Evolutionary conservation across 352 stramenopile species (phyloP), one percentile per base, ranked within the genome.

Genomic region (Phytophthora sansomeana): DNA sequence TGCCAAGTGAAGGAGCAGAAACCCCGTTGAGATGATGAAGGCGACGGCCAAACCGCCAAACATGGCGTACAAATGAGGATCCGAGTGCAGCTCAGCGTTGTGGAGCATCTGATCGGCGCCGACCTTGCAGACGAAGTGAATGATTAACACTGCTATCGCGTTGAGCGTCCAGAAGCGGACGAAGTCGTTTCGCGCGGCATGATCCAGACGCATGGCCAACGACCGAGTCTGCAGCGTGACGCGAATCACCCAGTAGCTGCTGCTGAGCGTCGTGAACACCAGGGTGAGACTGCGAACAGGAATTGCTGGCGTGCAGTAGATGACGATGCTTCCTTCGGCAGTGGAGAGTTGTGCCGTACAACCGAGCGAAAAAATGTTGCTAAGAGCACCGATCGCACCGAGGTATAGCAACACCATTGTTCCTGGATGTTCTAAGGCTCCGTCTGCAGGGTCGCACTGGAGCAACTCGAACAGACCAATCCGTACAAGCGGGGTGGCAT

Each of bases 31-130:
- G 16, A 79, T 74, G 4, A 77, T 41, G 16, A 76, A 35, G 1
- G 70, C 61, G 7, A 81, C 53, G 1, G 65, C 32, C n/a, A 78
- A 42, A 8, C 70, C 67, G 4, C 70, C 67, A 19, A 75, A 65
- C 3, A 81, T 77, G n/a, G 74, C 74, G 59, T 77, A 81, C 21
- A 81, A 32, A 21, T 81, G 74, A 24, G 74, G 70, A 13, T 81
- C 74, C 0, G 67, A 79, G 50, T 53, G 74, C 9, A 81, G 29
- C 24, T 72, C 63, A 0, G 69, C 63, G 10, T 78, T 77, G 19
- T 66, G 30, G n/a, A 74, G 52, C 0, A 79, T 1, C 2, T 60
- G 43, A 53, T 81, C 66, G 7, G 63, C 50, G 14, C 42, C 54
- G 3, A 56, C 47, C 28, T 79, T 81, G 59, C 67, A 78, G 17